Percentiles rank a stretch among this genome's conserved stretches.
Conservation (phyloP, 257 asterid genomes). For the Apocynum venetum region DNA sequence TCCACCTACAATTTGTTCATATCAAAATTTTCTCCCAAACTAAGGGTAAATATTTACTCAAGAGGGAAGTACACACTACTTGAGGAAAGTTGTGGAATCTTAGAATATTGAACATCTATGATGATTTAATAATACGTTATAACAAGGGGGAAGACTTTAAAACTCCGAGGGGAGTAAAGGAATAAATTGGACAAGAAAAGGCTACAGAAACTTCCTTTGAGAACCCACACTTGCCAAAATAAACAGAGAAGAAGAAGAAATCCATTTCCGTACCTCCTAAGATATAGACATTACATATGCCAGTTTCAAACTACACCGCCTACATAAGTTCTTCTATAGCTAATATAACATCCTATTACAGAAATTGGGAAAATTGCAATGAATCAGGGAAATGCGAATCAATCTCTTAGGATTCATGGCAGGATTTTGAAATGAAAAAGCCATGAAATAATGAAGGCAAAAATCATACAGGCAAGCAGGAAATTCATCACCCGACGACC, state of each 20-base stretch:
- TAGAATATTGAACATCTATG: too few relatives aligned
- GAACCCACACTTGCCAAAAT: background rate
- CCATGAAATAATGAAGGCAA: slow-evolving; percentile 54
- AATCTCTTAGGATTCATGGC: slow-evolving; percentile 20
- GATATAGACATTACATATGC: slow-evolving; percentile 10
- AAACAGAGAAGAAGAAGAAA: background rate
- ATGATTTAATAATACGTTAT: too few relatives aligned
- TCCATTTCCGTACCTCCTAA: background rate
- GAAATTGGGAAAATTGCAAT: background rate
- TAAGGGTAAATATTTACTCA: too few relatives aligned
- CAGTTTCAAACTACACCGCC: background rate
- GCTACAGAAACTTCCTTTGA: background rate
- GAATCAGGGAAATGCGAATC: background rate
- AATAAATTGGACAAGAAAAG: too few relatives aligned
- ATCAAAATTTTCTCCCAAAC: too few relatives aligned
- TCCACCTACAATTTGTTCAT: too few relatives aligned
- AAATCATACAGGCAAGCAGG: slow-evolving; percentile 47
- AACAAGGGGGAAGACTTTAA: too few relatives aligned
- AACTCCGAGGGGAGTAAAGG: too few relatives aligned
- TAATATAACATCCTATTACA: slow-evolving; percentile 14
- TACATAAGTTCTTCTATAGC: slow-evolving; percentile 1
- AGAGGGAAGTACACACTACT: too few relatives aligned
- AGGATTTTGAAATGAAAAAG: slow-evolving; percentile 45
- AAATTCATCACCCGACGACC: slow-evolving; percentile 47
- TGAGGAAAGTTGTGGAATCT: too few relatives aligned